These are phyloP conservation scores for Phoenix roebelenii DNA, from an alignment of 176 grass and related monocot species.

Conservation along the genomic window DNA sequence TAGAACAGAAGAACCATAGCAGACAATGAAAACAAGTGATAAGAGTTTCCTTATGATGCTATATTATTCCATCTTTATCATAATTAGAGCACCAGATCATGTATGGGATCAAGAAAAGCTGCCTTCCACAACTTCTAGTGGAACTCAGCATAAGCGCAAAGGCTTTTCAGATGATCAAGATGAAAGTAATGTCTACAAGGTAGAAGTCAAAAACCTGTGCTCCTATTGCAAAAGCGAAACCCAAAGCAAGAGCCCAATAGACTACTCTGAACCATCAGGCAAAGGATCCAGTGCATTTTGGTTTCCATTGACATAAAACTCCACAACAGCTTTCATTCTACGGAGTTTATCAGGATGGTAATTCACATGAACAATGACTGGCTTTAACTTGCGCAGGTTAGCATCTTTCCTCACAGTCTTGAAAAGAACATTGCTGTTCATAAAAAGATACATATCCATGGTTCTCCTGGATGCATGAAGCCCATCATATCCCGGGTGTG, in stretches of 20 bases:
- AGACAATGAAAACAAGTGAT: too few relatives aligned
- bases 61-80: too few relatives aligned
- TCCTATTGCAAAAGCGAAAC: too few relatives aligned
- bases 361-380: conserved; percentile 94
- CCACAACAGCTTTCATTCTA: conserved; percentile 77
- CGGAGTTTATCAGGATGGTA: conserved; percentile 84
- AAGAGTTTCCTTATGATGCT: too few relatives aligned
- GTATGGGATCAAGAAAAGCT: too few relatives aligned
- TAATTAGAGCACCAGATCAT: too few relatives aligned
- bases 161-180: too few relatives aligned
- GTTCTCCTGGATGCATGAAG: conserved; percentile 86
- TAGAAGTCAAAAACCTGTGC: too few relatives aligned
- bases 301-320: conserved; percentile 77
- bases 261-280: conserved; percentile 82
- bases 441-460: conserved; percentile 96
- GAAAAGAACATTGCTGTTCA: conserved; percentile 99
- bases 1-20: too few relatives aligned
- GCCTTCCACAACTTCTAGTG: too few relatives aligned
- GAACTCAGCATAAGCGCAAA: too few relatives aligned
- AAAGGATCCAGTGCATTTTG: conserved; percentile 69
- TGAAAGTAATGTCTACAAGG: too few relatives aligned
- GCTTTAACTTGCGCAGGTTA: conserved; percentile 56
- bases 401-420: conserved; percentile 90
- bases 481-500: conserved; percentile 78
- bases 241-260: background rate